Percentiles rank a stretch among this genome's conserved stretches.
Evolutionary conservation across 2,329 filamentous ascomycete species (phyloP).

Genomic region (Monosporascus sp.): DNA sequence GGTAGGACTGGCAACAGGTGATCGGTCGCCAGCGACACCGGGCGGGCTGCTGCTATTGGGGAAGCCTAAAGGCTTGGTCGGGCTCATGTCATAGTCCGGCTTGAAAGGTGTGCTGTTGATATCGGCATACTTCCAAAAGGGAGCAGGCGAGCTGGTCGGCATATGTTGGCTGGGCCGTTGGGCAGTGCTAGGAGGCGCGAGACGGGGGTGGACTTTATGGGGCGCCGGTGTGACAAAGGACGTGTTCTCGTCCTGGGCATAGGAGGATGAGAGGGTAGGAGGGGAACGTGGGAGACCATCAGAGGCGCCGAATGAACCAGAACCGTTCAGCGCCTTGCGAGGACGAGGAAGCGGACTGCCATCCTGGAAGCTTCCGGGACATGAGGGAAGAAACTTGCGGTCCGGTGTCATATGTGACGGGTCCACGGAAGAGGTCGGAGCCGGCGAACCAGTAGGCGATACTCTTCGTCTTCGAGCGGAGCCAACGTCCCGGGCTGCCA

Average conservation of each 20-base stretch:
- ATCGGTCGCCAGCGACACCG: conserved; percentile 39
- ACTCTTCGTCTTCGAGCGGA: conserved; percentile 55
- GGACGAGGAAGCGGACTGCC: conserved; percentile 58
- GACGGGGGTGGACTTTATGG: conserved; percentile 65
- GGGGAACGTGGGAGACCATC: conserved; percentile 51
- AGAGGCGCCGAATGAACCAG: conserved; percentile 41
- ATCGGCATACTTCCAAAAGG: conserved; percentile 85
- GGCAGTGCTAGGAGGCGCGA: conserved; percentile 75
- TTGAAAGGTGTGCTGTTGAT: conserved; percentile 67
- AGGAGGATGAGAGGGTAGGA: conserved; percentile 58
- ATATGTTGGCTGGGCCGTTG: conserved; percentile 81
- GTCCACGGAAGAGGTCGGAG: conserved; percentile 44
- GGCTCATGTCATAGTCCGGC: conserved; percentile 50
- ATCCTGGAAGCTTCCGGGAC: conserved; percentile 42
- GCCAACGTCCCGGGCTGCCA: conserved; percentile 44
- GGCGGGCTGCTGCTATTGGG: conserved; percentile 57
- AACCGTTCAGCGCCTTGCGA: conserved; percentile 40
- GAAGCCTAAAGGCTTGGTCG: conserved; percentile 43
- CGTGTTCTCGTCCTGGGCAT: conserved; percentile 53
- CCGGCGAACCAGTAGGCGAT: conserved; percentile 49
- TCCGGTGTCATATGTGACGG: conserved; percentile 56
- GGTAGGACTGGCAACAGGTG: conserved; percentile 49
- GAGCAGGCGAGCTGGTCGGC: conserved; percentile 78
- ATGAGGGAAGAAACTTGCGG: conserved; percentile 38
- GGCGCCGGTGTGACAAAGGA: conserved; percentile 70